phyloP scores from a whole-genome alignment of 1,284 basidiomycete species.

The Taiwanofungus camphoratus region DNA sequence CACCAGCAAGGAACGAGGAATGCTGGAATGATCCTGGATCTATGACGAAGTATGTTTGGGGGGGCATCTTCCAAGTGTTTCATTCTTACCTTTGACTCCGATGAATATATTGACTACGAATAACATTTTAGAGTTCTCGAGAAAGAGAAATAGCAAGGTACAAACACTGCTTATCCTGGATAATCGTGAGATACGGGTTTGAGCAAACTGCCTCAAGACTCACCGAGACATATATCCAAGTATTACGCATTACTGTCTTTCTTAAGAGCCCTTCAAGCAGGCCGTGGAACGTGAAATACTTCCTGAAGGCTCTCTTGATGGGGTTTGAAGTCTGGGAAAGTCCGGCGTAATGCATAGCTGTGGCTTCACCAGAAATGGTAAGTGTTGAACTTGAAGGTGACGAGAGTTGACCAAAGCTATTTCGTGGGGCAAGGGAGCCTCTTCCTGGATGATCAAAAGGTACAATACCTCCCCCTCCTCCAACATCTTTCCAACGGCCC shows the following conservation, averaged over 20 bases:
- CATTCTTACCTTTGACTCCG: slow-evolving; percentile 55
- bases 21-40: slow-evolving; percentile 65
- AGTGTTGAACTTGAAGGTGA: slow-evolving; percentile 13
- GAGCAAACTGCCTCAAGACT: slow-evolving; percentile 20
- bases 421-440: slow-evolving; percentile 15
- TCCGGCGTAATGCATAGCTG: slow-evolving; percentile 48
- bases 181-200: background rate
- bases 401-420: slow-evolving; percentile 20
- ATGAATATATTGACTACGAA: slow-evolving; percentile 59
- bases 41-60: slow-evolving; percentile 9
- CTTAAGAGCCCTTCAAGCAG: slow-evolving; percentile 51
- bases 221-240: slow-evolving; percentile 67
- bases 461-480: slow-evolving; percentile 51
- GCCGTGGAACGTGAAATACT: slow-evolving; percentile 48
- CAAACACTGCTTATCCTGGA: slow-evolving; percentile 45
- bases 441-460: slow-evolving; percentile 32
- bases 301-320: slow-evolving; percentile 36
- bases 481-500: slow-evolving; percentile 60
- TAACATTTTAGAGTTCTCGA: background rate
- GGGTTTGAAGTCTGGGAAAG: slow-evolving; percentile 28
- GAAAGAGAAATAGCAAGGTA: slow-evolving; percentile 1
- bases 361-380: slow-evolving; percentile 28
- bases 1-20: slow-evolving; percentile 58
- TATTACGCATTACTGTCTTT: slow-evolving; percentile 57
- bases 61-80: background rate